phyloP scores from a whole-genome alignment of 441 rosid species.

The Manihot esculenta region DNA sequence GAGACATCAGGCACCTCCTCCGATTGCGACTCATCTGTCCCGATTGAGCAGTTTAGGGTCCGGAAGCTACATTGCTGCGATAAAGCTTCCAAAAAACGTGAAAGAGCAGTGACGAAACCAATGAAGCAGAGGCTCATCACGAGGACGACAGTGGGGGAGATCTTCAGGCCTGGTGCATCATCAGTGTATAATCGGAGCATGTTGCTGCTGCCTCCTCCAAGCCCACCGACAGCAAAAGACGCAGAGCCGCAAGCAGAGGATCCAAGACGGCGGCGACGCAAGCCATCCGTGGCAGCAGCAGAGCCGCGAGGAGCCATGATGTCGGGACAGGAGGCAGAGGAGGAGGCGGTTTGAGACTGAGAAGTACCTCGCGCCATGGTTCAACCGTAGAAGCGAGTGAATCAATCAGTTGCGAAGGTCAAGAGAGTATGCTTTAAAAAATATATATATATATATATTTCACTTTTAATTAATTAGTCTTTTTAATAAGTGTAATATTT shows the following conservation, averaged over 20 bases:
- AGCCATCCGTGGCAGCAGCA: conserved; percentile 75
- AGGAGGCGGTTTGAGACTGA: conserved; percentile 60
- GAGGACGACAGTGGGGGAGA: conserved; percentile 82
- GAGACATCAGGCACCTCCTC: neutral
- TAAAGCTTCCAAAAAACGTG: conserved; percentile 81
- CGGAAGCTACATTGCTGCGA: conserved; percentile 52
- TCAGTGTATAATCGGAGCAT: conserved; percentile 93
- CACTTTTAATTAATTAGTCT: too few species aligned
- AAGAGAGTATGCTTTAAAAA: too few species aligned
- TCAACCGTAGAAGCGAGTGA: conserved; percentile 2
- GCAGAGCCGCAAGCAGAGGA: conserved; percentile 34
- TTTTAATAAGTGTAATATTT: too few species aligned
- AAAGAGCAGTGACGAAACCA: conserved; percentile 80
- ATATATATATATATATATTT: too few species aligned
- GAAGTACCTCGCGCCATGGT: conserved; percentile 83
- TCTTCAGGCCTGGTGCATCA: conserved; percentile 79
- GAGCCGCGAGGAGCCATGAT: conserved; percentile 75
- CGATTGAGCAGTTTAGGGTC: conserved; percentile 25
- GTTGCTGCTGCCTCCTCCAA: conserved; percentile 44
- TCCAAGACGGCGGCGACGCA: conserved; percentile 65
- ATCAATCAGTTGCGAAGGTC: too few species aligned
- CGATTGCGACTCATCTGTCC: neutral
- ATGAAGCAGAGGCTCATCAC: conserved; percentile 91
- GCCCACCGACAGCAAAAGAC: conserved; percentile 20
- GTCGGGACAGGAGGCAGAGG: conserved; percentile 59